These are phyloP conservation scores for Jacaranda copaia DNA, from an alignment of 257 asterid genomes.

Conservation along the genomic window DNA sequence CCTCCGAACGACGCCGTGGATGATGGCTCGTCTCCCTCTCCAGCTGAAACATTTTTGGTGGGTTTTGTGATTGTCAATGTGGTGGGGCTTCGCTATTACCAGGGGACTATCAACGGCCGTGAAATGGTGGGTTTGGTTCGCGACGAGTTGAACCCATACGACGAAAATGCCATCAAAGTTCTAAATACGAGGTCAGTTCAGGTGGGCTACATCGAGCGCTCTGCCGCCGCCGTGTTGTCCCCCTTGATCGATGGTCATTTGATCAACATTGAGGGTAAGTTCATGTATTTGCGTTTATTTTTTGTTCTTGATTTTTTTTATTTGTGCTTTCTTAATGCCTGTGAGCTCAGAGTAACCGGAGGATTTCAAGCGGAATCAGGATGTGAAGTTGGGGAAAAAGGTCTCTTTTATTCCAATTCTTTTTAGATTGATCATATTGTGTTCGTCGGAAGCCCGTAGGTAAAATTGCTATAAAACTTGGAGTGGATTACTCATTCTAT, in stretches of 20 bases:
- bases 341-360: neutral
- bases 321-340: neutral
- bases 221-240: constrained; percentile 65
- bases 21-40: constrained; percentile 13
- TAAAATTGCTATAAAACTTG: too few relatives aligned
- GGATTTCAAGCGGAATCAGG: neutral
- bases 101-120: constrained; percentile 64
- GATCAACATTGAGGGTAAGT: constrained; percentile 64
- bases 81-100: constrained; percentile 70
- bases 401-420: neutral
- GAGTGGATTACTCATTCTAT: too few relatives aligned
- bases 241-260: constrained; percentile 61
- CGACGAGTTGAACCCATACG: constrained; percentile 62
- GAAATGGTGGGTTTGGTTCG: constrained; percentile 80
- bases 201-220: constrained; percentile 73
- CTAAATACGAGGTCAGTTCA: constrained; percentile 62
- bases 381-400: neutral
- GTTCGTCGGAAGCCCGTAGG: too few relatives aligned
- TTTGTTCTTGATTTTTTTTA: neutral
- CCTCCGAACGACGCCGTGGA: constrained; percentile 36
- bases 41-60: constrained; percentile 51
- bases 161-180: constrained; percentile 71
- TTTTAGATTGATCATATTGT: neutral
- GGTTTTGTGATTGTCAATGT: constrained; percentile 74
- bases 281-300: neutral